Evolutionary conservation across 2,329 filamentous ascomycete species (phyloP).

Genomic region (Fusarium multiceps): DNA sequence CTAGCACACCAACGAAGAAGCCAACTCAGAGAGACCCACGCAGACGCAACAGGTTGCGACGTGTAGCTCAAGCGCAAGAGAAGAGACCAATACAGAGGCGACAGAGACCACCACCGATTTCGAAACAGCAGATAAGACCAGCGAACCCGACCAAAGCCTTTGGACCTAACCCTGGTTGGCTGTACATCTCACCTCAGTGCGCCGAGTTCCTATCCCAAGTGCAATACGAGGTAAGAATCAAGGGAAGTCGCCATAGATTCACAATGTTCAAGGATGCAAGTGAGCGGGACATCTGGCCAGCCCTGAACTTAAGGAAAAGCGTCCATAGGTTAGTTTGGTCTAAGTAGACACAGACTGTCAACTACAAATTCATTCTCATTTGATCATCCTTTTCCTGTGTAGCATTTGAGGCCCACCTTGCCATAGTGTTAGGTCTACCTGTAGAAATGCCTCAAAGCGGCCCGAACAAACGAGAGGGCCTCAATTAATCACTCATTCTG

Average conservation of each 20-base stretch:
- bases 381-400: neutral
- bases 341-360: accelerated
- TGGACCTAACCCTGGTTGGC: neutral
- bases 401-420: neutral
- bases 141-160: neutral
- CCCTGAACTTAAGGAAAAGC: too few relatives aligned
- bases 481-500: neutral
- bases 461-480: neutral
- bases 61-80: neutral
- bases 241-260: neutral
- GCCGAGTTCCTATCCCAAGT: neutral
- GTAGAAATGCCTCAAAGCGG: neutral
- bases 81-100: neutral
- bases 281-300: too few relatives aligned
- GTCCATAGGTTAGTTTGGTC: neutral
- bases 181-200: neutral
- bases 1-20: neutral
- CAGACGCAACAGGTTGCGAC: neutral
- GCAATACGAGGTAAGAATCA: neutral
- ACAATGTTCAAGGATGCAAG: too few relatives aligned
- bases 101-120: neutral
- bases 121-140: neutral
- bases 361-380: neutral
- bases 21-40: neutral
- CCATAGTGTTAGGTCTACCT: neutral